Base-by-base conservation (phyloP, 116 monocot genomes). In the Zostera marina region DNA sequence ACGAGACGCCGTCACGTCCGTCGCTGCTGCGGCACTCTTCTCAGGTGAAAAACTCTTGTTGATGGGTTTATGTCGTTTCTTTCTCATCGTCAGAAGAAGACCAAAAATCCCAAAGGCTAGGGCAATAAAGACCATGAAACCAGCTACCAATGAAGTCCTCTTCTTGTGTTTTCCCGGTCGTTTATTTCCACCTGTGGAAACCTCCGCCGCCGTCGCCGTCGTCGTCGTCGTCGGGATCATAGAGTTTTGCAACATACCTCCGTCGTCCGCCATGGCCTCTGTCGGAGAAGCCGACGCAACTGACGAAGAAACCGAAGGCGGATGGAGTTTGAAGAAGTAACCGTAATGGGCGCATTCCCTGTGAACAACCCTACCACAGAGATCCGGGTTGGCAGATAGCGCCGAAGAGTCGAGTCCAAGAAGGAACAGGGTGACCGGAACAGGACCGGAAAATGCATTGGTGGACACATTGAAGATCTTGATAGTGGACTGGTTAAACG, bases 401-500 rank as follows among this genome's bases (percentile, higher is more conserved):
- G 76, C 66, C 1, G 74, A 58, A 3, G 67, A 54, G 44, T 59
- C 81, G 32, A 87, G 66, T 14, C 40, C 7, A 4, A 76, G 54
- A 0, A 87, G 46, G 0, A 65, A 42, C 9, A 58, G 25, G 3
- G 87, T 87, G 15, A 66, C 76, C 0, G 83, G 84, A 9, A 87
- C 72, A 0, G 81, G 71, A 4, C 92, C 92, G 38, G 87, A 64
- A 45, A 87, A 66, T 47, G 70, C 48, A 53, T 87, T 87, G 11
- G 13, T 3, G 22, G 87, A 83, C 9, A 84, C 78, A 52, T 87
- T 83, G 70, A 87, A 70, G 61, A 63, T 54, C 53, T 24, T 76
- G 11, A 93, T 70, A n/a, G 74, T 66, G 9, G 84, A 70, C 68
- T 81, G 79, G 70, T 87, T 84, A 52, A 83, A 52, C 0, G 87